Percentiles rank a stretch among this genome's conserved stretches.
phyloP scores from a whole-genome alignment of 2,329 filamentous ascomycete genomes.

The Grosmannia serpens region DNA sequence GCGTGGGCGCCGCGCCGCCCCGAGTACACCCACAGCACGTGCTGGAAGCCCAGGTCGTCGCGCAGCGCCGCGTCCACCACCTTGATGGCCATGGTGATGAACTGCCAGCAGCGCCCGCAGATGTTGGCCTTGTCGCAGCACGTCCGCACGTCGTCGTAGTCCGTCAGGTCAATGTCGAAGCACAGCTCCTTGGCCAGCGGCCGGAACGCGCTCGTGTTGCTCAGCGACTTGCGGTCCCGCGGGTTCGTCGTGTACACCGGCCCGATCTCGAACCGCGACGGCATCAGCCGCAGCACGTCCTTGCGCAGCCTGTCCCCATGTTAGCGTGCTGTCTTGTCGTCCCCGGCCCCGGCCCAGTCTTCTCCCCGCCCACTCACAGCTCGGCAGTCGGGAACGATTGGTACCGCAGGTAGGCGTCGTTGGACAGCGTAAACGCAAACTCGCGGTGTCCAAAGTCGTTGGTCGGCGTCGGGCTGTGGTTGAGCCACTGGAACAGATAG shows the following conservation, averaged over 20 bases:
- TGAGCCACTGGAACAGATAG: conserved; percentile 94
- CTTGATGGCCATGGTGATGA: conserved; percentile 96
- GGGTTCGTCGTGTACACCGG: conserved; percentile 95
- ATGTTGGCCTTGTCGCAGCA: conserved; percentile 93
- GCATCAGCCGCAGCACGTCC: conserved; percentile 77
- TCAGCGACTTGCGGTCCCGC: conserved; percentile 78
- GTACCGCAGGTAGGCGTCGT: conserved; percentile 86
- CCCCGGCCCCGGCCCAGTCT: neutral
- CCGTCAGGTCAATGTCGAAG: conserved; percentile 98
- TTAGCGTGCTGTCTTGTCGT: neutral
- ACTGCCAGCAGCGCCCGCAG: conserved; percentile 88
- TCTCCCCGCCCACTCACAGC: conserved; percentile 20
- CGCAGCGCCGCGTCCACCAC: conserved; percentile 77
- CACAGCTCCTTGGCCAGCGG: conserved; percentile 89
- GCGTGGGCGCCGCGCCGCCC: conserved; percentile 93
- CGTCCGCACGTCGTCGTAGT: conserved; percentile 93
- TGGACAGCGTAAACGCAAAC: conserved; percentile 90
- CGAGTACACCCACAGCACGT: conserved; percentile 98
- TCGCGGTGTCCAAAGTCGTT: conserved; percentile 88
- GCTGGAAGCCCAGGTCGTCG: conserved; percentile 92
- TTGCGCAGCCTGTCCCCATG: conserved; percentile 76
- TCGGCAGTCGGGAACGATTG: conserved; percentile 53
- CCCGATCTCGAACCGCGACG: conserved; percentile 93
- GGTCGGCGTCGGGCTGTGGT: conserved; percentile 76
- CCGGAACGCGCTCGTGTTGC: conserved; percentile 70